Base-by-base conservation (phyloP, 371 early-diverging fungal genomes). In the Cokeromyces recurvatus region DNA sequence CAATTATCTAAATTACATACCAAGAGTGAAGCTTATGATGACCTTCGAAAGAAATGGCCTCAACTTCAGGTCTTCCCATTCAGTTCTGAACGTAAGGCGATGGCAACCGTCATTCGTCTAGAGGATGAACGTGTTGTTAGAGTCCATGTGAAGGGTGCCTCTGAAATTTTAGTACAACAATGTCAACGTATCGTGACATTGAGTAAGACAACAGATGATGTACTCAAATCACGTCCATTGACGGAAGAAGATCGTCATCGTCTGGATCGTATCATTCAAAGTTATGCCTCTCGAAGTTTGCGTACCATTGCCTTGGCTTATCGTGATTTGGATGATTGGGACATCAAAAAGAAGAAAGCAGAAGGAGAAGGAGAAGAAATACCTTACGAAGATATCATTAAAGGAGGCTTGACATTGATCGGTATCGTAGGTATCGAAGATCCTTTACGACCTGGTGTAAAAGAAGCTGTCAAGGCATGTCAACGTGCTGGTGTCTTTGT, bases 131-230 rank as follows among this genome's bases (percentile, higher is more conserved):
- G 53, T 2, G 62, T 68, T 20, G 89, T 81, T 54, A 80, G 88
- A 38, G 65, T 83, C 8, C 84, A 84, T 49, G 73, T 84, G 46
- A 95, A 95, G 67, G 95, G 94, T 47, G 95, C 94, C 16, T 85
- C 90, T 21, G 95, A 94, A 68, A 84, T 92, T 34, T 73, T 94
- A 5, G 68, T 92, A 17, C 35, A 55, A 11, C 34, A 57, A 38
- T 76, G 72, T 29, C 39, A 49, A 29, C 53, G 46, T 9, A 62
- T 68, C 42, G 29, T 71, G 21, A 49, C 79, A 51, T 43, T 62
- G 35, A 68, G 64, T 16, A 53, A 48, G 12, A 24, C 45, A 3
- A 42, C 62, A 8, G 52, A 64, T 27, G 67, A 73, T 29, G 64
- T 72, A 17, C 51, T 78, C 35, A 64, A 76, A 35, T 71, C 75